Evolutionary conservation across 331 rosid genomes (phyloP).

Genomic region (Quercus lobata): DNA sequence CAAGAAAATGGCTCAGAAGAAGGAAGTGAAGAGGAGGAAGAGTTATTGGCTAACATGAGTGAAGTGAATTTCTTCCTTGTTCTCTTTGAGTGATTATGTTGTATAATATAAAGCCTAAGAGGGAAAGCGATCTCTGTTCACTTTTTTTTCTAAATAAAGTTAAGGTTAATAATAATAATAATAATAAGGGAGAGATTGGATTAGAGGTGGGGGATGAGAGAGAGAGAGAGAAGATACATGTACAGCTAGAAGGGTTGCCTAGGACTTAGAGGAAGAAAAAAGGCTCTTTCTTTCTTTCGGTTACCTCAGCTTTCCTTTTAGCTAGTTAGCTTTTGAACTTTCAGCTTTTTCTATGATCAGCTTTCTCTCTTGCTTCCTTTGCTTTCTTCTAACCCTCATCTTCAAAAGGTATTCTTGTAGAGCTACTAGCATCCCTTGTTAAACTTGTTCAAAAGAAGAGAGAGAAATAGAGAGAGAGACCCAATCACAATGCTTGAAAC

Average conservation of each 20-base stretch:
- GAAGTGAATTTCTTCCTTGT: background rate
- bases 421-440: slow-evolving; percentile 32
- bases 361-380: slow-evolving; percentile 35
- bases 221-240: slow-evolving; percentile 21
- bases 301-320: slow-evolving; percentile 67
- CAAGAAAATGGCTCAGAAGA: slow-evolving; percentile 71
- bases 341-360: slow-evolving; percentile 44
- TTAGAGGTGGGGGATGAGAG: background rate
- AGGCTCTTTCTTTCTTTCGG: slow-evolving; percentile 49
- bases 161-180: background rate
- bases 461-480: slow-evolving; percentile 28
- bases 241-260: background rate
- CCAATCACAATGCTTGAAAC: slow-evolving; percentile 73
- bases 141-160: slow-evolving; percentile 8
- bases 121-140: slow-evolving; percentile 1
- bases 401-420: slow-evolving; percentile 45
- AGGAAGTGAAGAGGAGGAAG: slow-evolving; percentile 50
- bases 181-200: slow-evolving; percentile 4
- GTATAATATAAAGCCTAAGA: slow-evolving; percentile 12
- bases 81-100: background rate
- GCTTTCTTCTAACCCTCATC: slow-evolving; percentile 53
- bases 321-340: slow-evolving; percentile 58
- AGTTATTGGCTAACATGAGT: slow-evolving; percentile 63
- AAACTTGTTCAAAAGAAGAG: slow-evolving; percentile 39
- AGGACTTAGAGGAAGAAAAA: slow-evolving; percentile 13